These are phyloP conservation scores for Penicillium taxi DNA, from an alignment of 495 filamentous ascomycete genomes.

Conservation along the genomic window DNA sequence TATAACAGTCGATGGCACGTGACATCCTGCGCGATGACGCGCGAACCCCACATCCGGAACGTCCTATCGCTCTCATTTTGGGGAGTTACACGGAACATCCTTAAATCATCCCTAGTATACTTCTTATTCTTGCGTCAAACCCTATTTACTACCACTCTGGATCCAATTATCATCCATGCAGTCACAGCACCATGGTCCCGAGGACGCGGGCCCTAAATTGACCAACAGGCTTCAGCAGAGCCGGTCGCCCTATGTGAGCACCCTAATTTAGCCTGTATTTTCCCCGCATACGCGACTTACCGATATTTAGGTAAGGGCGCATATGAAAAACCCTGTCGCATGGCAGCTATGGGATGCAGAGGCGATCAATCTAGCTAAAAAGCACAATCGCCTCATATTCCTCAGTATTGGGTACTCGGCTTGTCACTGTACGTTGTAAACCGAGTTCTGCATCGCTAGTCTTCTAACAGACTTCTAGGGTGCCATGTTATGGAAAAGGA, in stretches of 20 bases:
- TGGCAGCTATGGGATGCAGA: constrained; percentile 88
- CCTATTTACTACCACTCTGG: neutral
- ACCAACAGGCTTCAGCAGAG: constrained; percentile 66
- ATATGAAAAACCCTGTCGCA: constrained; percentile 78
- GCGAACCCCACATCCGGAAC: no score
- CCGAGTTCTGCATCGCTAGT: neutral
- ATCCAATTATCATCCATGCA: constrained; percentile 18
- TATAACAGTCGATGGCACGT: no score
- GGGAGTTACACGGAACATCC: no score
- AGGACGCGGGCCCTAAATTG: constrained; percentile 35
- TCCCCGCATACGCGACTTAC: constrained; percentile 10
- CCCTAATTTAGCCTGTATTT: neutral
- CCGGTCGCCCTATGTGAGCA: constrained; percentile 67
- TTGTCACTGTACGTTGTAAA: constrained; percentile 73
- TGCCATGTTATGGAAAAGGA: constrained; percentile 93
- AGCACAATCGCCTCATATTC: constrained; percentile 79
- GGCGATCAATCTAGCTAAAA: constrained; percentile 66
- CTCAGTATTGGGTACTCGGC: constrained; percentile 93
- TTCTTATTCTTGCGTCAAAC: no score
- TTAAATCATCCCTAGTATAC: no score
- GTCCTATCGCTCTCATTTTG: no score
- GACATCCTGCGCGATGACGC: no score
- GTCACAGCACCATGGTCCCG: constrained; percentile 19
- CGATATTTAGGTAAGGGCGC: constrained; percentile 55
- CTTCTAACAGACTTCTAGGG: constrained; percentile 43